phyloP scores from a whole-genome alignment of 495 filamentous ascomycete genomes.

The Massariosphaeria phaeospora region DNA sequence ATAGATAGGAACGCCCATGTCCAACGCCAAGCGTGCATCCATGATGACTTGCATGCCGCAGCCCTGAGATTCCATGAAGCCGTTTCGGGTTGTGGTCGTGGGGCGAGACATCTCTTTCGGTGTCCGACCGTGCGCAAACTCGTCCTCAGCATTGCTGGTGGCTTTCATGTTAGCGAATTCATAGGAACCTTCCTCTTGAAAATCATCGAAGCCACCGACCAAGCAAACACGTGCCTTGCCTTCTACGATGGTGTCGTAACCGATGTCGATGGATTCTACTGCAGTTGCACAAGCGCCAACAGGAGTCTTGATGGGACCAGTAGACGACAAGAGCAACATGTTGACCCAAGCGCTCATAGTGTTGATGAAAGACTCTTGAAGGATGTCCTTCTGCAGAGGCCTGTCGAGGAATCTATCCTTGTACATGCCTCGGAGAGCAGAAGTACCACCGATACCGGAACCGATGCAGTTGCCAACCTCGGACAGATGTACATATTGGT shows the following conservation, averaged over 20 bases:
- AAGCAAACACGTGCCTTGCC: constrained; percentile 96
- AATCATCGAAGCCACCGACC: constrained; percentile 98
- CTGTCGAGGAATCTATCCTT: constrained; percentile 95
- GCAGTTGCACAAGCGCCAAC: constrained; percentile 96
- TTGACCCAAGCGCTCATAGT: constrained; percentile 99
- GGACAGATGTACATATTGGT: constrained; percentile 98
- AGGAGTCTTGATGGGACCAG: constrained; percentile 96
- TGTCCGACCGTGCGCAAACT: constrained; percentile 90
- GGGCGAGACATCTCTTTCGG: constrained; percentile 97
- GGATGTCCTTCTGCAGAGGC: constrained; percentile 97
- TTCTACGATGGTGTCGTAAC: constrained; percentile 95
- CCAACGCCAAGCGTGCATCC: constrained; percentile 89
- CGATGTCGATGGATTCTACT: constrained; percentile 95
- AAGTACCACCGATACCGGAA: constrained; percentile 92
- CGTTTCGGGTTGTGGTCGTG: constrained; percentile 90
- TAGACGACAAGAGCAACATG: constrained; percentile 94
- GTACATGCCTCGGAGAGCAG: constrained; percentile 93
- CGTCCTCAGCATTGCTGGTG: constrained; percentile 93
- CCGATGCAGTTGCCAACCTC: constrained; percentile 98
- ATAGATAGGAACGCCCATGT: constrained; percentile 98
- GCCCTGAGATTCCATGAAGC: constrained; percentile 99
- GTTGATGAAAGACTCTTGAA: constrained; percentile 99
- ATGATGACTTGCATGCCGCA: constrained; percentile 98
- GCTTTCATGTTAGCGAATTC: constrained; percentile 99
- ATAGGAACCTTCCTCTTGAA: constrained; percentile 97